These are phyloP conservation scores for Fusarium sp. DNA, from an alignment of 2,329 filamentous ascomycete species.

Conservation along the genomic window DNA sequence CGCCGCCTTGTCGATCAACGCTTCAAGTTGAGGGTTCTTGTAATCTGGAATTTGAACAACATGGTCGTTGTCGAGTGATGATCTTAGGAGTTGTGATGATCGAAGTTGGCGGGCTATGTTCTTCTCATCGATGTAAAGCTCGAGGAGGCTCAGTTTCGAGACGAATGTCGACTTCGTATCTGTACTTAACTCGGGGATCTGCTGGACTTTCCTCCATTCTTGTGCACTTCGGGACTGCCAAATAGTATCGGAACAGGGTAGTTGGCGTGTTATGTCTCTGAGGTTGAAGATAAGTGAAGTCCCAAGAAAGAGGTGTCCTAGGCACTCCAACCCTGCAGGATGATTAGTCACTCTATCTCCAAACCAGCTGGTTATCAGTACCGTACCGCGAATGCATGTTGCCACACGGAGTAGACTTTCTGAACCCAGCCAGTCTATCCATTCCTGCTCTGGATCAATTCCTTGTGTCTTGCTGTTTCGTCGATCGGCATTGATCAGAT, in stretches of 20 bases:
- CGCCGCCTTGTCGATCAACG: rapidly evolving
- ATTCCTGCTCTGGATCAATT: rapidly evolving
- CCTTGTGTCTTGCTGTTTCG: background rate
- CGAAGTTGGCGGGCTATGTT: background rate
- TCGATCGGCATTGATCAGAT: background rate
- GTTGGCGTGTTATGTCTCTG: background rate
- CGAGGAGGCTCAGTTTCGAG: background rate
- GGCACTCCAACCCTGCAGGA: background rate
- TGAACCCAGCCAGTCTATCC: too few relatives aligned
- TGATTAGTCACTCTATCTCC: too few relatives aligned
- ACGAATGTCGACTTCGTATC: background rate
- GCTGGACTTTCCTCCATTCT: too few relatives aligned
- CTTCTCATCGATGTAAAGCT: background rate
- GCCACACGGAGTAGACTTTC: too few relatives aligned
- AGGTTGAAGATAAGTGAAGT: rapidly evolving
- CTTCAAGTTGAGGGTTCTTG: background rate
- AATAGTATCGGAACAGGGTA: background rate
- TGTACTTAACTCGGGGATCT: too few relatives aligned
- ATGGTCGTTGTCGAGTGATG: background rate
- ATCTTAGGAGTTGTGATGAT: background rate
- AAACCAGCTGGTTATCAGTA: too few relatives aligned
- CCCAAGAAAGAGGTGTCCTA: background rate
- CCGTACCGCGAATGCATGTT: too few relatives aligned
- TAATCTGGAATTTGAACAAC: rapidly evolving
- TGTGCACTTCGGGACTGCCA: too few relatives aligned